A percentile compares a stretch with the other conserved stretches of the same genome.
Evolutionary conservation across 139 green algal genomes (phyloP).

Genomic region (Pleodorina starrii): DNA sequence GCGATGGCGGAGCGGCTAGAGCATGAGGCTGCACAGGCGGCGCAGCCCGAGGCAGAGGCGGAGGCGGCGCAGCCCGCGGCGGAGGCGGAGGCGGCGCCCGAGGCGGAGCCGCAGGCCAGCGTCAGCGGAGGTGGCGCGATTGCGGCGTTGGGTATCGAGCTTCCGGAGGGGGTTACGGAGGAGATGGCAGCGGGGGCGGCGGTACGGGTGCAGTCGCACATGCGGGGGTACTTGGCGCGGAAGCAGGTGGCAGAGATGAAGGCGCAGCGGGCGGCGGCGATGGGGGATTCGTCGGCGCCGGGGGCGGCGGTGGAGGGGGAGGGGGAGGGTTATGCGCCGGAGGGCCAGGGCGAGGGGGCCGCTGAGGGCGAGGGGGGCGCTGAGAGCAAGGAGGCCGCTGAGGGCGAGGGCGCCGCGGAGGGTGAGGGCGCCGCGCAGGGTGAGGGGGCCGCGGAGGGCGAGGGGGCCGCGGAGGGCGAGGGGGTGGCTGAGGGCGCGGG

Average conservation of each 20-base stretch:
- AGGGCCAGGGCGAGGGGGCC: neutral
- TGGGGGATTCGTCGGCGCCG: neutral
- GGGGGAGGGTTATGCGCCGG: constrained; percentile 7
- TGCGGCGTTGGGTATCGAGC: constrained; percentile 27
- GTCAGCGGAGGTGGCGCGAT: neutral
- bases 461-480: neutral
- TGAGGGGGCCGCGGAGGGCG: neutral
- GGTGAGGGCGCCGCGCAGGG: neutral
- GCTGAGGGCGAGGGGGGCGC: neutral
- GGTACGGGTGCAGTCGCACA: constrained; percentile 2
- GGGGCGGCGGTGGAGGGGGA: neutral
- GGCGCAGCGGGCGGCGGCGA: neutral
- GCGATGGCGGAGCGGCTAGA: neutral
- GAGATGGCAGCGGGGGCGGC: constrained; percentile 7
- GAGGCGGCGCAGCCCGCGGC: neutral
- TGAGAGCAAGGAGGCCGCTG: neutral
- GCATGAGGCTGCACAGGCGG: neutral
- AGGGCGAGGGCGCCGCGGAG: neutral
- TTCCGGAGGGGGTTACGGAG: constrained; percentile 3
- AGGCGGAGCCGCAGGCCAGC: constrained; percentile 9
- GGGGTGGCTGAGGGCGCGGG: neutral
- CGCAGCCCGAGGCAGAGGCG: neutral
- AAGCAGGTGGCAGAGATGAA: constrained; percentile 20
- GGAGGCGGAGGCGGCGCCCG: neutral
- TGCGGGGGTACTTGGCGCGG: constrained; percentile 15